Evolutionary conservation across 2,329 filamentous ascomycete species (phyloP), one percentile per base, ranked within the genome.

Genomic region (Fusarium coicis): DNA sequence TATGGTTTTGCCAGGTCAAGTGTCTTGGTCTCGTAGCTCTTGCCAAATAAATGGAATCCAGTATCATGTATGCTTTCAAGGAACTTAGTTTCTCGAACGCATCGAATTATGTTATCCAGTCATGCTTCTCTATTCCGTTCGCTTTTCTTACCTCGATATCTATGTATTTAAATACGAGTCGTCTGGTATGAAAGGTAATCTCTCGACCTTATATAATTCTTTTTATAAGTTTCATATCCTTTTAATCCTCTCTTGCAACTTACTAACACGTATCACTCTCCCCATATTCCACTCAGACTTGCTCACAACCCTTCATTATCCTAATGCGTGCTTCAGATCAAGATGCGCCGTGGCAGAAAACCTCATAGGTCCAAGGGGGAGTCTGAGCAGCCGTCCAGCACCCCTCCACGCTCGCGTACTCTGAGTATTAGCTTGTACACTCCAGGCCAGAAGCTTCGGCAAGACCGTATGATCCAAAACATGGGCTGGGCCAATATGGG

Each of bases 51-150:
- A 14, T 1, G 1, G 16, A 34, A 34, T 16, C 6, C 8, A 23
- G 5, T 50, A 16, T 50, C 4, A 19, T 23, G 23, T 34, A 50
- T 23, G 2, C 21, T 34, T 34, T 50, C 2, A 2, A 14, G 16
- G 1, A 19, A 23, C 21, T 7, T 18, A 4, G 19, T 0, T 50
- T 50, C 21, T 23, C 1, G 0, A n/a, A 1, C 8, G 16, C 30
- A 19, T 6, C 1, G 5, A 50, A 34, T 0, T 3, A 7, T 23
- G 1, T 7, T 21, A 19, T 5, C 28, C 21, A 50, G 15, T 23
- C 1, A 34, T 19, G 2, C 5, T 50, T 14, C 16, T 34, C 10
- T 5, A 5, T 19, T 5, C 6, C 0, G 4, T 14, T 9, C 7
- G 0, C 21, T 7, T 18, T 32, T 49, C 2, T 9, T 14, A n/a